phyloP scores from a whole-genome alignment of 1,284 basidiomycete species.

The Mycena sp. region DNA sequence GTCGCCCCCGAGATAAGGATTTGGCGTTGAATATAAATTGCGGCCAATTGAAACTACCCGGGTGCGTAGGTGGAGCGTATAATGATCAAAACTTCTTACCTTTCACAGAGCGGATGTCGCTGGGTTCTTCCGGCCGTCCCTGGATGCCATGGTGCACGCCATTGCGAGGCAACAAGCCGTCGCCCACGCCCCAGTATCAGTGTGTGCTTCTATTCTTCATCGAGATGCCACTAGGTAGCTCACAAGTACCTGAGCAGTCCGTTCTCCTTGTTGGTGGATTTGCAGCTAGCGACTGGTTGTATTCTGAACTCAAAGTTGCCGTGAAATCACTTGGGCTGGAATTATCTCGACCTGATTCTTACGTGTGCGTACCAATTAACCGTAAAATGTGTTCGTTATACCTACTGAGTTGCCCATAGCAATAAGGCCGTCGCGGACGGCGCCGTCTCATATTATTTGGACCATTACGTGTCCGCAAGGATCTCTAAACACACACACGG shows the following conservation, averaged over 20 bases:
- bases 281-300: constrained; percentile 60
- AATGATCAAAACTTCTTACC: neutral
- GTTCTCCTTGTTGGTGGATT: constrained; percentile 57
- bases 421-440: constrained; percentile 62
- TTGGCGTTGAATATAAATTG: constrained; percentile 48
- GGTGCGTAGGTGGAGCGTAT: constrained; percentile 4
- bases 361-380: constrained; percentile 2
- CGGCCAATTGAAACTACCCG: constrained; percentile 20
- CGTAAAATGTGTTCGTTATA: constrained; percentile 3
- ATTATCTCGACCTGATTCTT: constrained; percentile 16
- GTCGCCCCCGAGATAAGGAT: constrained; percentile 56
- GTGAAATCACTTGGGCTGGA: constrained; percentile 33
- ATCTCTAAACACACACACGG: constrained; percentile 58
- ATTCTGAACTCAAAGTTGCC: constrained; percentile 45
- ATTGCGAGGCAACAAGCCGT: constrained; percentile 40
- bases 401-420: neutral
- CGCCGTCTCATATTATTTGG: constrained; percentile 61
- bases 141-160: constrained; percentile 44
- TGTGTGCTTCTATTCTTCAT: constrained; percentile 17
- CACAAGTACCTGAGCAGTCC: constrained; percentile 35
- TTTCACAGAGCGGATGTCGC: constrained; percentile 44
- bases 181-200: constrained; percentile 39
- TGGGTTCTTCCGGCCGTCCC: constrained; percentile 48
- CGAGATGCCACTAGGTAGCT: neutral
- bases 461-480: constrained; percentile 57